Conservation (phyloP, 2,329 filamentous ascomycete species). For the Aureobasidium sp. region DNA sequence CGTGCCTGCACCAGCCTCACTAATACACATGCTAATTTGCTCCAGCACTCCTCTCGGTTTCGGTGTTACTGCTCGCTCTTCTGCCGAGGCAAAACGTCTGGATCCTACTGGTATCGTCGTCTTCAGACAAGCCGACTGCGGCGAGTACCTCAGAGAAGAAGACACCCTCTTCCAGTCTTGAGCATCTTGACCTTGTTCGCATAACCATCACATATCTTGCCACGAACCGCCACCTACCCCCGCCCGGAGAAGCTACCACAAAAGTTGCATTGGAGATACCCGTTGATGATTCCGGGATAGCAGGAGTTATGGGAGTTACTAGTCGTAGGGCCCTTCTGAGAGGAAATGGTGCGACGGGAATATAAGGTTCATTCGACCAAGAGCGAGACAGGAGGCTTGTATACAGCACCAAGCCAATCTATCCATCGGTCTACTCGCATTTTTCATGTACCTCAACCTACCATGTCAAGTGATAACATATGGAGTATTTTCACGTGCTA, state of each 20-base stretch:
- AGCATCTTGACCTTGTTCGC: background rate
- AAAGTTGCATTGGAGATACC: conserved; percentile 6
- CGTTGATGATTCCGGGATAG: conserved; percentile 2
- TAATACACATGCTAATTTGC: conserved; percentile 15
- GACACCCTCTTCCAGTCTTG: conserved; percentile 55
- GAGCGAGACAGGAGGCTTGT: background rate
- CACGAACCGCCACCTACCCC: background rate
- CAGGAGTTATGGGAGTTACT: conserved; percentile 6
- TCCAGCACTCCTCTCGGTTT: conserved; percentile 58
- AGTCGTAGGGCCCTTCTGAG: background rate
- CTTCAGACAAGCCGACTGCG: conserved; percentile 88
- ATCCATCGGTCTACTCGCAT: background rate
- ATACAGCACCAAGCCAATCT: background rate
- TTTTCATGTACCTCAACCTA: background rate
- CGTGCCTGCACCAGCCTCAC: conserved; percentile 47
- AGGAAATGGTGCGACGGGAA: background rate
- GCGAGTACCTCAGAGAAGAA: conserved; percentile 87
- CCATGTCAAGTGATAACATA: too few species aligned
- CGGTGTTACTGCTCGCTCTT: conserved; percentile 82
- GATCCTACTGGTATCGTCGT: conserved; percentile 86
- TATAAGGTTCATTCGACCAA: background rate
- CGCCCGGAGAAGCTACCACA: background rate
- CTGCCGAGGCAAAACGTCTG: conserved; percentile 71
- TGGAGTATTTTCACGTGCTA: background rate
- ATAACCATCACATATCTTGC: background rate